These are phyloP conservation scores for Tetrapisispora iriomotensis DNA, from an alignment of 805 yeast genomes.

Conservation along the genomic window DNA sequence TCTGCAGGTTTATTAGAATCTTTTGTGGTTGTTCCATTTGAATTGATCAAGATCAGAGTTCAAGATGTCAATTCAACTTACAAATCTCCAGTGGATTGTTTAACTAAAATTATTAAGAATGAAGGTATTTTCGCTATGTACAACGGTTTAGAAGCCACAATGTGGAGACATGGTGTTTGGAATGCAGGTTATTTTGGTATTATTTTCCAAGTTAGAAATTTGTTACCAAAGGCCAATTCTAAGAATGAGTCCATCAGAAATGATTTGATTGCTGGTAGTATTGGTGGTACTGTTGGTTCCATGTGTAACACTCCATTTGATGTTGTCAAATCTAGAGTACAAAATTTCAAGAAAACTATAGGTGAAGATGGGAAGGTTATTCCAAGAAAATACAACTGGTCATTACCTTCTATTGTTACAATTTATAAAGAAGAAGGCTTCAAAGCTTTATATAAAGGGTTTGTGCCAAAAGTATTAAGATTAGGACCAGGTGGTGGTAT, in stretches of 20 bases:
- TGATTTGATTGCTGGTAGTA: slow-evolving; percentile 84
- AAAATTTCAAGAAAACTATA: slow-evolving; percentile 33
- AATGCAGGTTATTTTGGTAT: slow-evolving; percentile 97
- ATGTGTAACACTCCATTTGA: slow-evolving; percentile 92
- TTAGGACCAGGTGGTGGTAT: slow-evolving; percentile 99
- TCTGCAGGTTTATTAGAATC: slow-evolving; percentile 97
- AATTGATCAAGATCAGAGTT: slow-evolving; percentile 85
- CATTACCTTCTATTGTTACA: slow-evolving; percentile 64
- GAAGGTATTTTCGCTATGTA: slow-evolving; percentile 82
- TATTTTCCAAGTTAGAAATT: slow-evolving; percentile 72
- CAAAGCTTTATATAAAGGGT: slow-evolving; percentile 86
- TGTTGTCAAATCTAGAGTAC: slow-evolving; percentile 94
- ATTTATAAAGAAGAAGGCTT: slow-evolving; percentile 85
- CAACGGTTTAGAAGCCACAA: slow-evolving; percentile 91
- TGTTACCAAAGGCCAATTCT: slow-evolving; percentile 69
- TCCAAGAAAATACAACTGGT: slow-evolving; percentile 84
- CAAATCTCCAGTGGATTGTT: slow-evolving; percentile 77
- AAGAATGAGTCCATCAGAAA: slow-evolving; percentile 69
- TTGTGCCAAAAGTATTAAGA: slow-evolving; percentile 92
- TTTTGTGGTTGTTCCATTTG: slow-evolving; percentile 96
- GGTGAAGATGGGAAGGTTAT: slow-evolving; percentile 59
- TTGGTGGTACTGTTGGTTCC: slow-evolving; percentile 98
- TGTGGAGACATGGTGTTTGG: slow-evolving; percentile 97
- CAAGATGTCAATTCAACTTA: slow-evolving; percentile 81
- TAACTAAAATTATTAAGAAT: slow-evolving; percentile 54